A percentile compares a stretch with the other conserved stretches of the same genome.
Conservation (phyloP, 306 rosid genomes). For the Cicer judaicum region DNA sequence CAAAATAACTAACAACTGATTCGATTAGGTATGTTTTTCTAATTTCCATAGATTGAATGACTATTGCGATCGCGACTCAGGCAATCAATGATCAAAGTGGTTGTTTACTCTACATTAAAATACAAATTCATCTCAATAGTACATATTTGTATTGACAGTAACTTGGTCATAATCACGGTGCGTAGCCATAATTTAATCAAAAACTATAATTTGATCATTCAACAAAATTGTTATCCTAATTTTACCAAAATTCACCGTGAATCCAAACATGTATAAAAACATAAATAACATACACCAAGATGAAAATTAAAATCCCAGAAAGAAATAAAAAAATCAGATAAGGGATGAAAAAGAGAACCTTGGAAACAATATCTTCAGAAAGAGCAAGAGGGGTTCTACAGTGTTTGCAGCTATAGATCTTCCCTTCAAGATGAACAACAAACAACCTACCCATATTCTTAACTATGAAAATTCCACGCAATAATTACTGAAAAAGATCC, state of each 20-base stretch:
- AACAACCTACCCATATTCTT: slow-evolving; percentile 83
- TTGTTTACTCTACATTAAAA: no score
- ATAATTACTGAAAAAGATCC: slow-evolving; percentile 5
- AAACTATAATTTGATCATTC: background rate
- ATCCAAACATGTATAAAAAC: background rate
- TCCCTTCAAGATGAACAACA: slow-evolving; percentile 76
- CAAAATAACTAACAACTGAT: no score
- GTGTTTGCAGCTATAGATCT: slow-evolving; percentile 84
- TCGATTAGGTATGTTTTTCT: no score
- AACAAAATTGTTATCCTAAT: background rate
- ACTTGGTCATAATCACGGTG: background rate
- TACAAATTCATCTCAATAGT: no score
- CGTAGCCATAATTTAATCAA: background rate
- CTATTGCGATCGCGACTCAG: no score
- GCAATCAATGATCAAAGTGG: no score
- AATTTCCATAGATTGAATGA: no score
- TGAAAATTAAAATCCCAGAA: slow-evolving; percentile 20
- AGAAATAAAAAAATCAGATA: slow-evolving; percentile 2
- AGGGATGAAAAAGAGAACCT: slow-evolving; percentile 59
- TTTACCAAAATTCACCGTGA: background rate
- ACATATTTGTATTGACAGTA: no score
- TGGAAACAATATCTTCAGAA: slow-evolving; percentile 72
- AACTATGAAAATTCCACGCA: slow-evolving; percentile 17
- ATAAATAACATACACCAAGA: slow-evolving; percentile 5
- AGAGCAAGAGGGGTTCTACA: slow-evolving; percentile 86